A percentile compares a stretch with the other conserved stretches of the same genome.
Conservation (phyloP, 2,329 filamentous ascomycete genomes). For the Calonectria henricotiae region DNA sequence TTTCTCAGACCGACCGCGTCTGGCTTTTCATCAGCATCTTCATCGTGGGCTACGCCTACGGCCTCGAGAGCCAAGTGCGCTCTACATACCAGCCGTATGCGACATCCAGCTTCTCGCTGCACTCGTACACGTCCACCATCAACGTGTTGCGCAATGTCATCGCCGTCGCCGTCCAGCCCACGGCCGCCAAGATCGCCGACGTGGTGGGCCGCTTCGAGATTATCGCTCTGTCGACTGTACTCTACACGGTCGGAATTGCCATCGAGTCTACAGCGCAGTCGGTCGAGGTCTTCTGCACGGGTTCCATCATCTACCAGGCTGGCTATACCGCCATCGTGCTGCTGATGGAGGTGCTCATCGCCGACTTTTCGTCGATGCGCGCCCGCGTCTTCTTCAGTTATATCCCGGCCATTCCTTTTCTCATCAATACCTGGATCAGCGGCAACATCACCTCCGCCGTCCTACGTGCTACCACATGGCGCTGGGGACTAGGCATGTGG, state of each 20-base stretch:
- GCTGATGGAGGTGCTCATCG: conserved; percentile 74
- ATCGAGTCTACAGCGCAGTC: conserved; percentile 68
- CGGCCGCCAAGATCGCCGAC: conserved; percentile 75
- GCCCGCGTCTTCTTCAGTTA: conserved; percentile 76
- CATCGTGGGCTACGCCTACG: conserved; percentile 74
- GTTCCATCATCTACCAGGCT: conserved; percentile 72
- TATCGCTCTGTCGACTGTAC: conserved; percentile 69
- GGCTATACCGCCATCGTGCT: conserved; percentile 74
- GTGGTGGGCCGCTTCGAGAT: conserved; percentile 76
- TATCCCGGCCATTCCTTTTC: conserved; percentile 72
- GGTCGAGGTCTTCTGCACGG: conserved; percentile 68
- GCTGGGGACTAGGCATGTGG: conserved; percentile 78
- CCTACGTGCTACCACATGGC: conserved; percentile 68
- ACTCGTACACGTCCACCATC: conserved; percentile 73
- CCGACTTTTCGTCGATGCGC: conserved; percentile 73
- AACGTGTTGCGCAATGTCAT: conserved; percentile 73
- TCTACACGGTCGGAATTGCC: conserved; percentile 71
- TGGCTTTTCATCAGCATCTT: conserved; percentile 73
- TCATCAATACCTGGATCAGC: conserved; percentile 77
- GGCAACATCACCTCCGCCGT: conserved; percentile 71
- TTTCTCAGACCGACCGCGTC: conserved; percentile 65
- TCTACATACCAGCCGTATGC: conserved; percentile 71
- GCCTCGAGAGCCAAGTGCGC: conserved; percentile 70
- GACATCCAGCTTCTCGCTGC: conserved; percentile 66
- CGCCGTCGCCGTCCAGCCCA: conserved; percentile 72